Conservation (phyloP, 2,329 filamentous ascomycete genomes). For the Paracorniculantispora psalliotae region DNA sequence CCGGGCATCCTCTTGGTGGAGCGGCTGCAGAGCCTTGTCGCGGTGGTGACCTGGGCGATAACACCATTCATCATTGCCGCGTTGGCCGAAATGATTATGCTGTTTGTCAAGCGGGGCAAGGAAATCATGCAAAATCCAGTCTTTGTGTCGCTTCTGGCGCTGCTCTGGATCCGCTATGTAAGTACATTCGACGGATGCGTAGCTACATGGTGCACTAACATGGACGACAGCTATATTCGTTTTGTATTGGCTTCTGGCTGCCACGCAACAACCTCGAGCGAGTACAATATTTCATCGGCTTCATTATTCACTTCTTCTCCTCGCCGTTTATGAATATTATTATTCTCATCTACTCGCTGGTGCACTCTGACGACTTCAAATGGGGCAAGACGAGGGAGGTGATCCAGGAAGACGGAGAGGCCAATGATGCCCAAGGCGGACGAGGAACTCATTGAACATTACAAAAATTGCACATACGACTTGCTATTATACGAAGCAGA, state of each 20-base stretch:
- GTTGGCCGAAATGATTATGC: slow-evolving; percentile 31
- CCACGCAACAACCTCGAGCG: slow-evolving; percentile 34
- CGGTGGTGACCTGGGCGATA: slow-evolving; percentile 43
- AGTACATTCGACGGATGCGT: slow-evolving; percentile 20
- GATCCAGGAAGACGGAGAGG: slow-evolving; percentile 22
- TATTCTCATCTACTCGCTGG: slow-evolving; percentile 36
- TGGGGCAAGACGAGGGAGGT: slow-evolving; percentile 43
- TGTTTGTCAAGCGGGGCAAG: slow-evolving; percentile 28
- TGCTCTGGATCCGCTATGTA: slow-evolving; percentile 36
- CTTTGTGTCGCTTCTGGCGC: slow-evolving; percentile 33
- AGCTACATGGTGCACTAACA: neutral
- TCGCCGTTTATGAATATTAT: slow-evolving; percentile 41
- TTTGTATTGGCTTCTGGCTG: slow-evolving; percentile 39
- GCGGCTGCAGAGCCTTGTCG: slow-evolving; percentile 38
- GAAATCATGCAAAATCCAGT: slow-evolving; percentile 31
- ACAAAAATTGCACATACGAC: neutral
- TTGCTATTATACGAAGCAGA: no score
- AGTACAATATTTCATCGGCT: slow-evolving; percentile 35
- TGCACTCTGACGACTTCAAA: slow-evolving; percentile 40
- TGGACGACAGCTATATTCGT: slow-evolving; percentile 31
- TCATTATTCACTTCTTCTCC: slow-evolving; percentile 31
- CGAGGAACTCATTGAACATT: slow-evolving; percentile 17
- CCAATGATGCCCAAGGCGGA: slow-evolving; percentile 18
- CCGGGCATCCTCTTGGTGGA: slow-evolving; percentile 39
- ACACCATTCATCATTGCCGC: slow-evolving; percentile 41